Evolutionary conservation across 2,329 filamentous ascomycete genomes (phyloP).

Genomic region (Zymoseptoria ardabiliae): DNA sequence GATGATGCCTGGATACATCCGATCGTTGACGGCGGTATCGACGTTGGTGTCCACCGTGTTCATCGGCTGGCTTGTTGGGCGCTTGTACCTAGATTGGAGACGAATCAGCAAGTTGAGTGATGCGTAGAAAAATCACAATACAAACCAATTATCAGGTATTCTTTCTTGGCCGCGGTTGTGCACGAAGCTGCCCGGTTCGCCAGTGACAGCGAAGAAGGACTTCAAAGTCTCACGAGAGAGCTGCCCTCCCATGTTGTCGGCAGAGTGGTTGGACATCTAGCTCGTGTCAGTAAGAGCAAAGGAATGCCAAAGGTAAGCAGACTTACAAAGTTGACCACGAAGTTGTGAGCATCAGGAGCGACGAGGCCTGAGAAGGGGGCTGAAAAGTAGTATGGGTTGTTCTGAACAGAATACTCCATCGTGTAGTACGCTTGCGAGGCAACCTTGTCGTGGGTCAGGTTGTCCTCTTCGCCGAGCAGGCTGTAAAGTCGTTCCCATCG

Average conservation of each 20-base stretch:
- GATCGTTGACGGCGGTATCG: constrained; percentile 8
- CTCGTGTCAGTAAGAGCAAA: neutral
- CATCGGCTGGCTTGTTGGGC: constrained; percentile 25
- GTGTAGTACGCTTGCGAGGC: constrained; percentile 9
- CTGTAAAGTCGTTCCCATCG: constrained; percentile 9
- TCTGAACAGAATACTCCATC: constrained; percentile 7
- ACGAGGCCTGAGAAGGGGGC: constrained; percentile 14
- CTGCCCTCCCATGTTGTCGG: constrained; percentile 14
- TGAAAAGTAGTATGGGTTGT: constrained; percentile 10
- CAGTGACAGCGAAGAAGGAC: constrained; percentile 19
- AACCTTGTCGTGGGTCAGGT: constrained; percentile 8
- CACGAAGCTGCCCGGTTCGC: constrained; percentile 14
- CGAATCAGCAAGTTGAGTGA: too few relatives aligned
- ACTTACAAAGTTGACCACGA: constrained; percentile 18
- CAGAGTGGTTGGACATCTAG: constrained; percentile 20
- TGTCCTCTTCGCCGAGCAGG: constrained; percentile 1
- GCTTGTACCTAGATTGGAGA: constrained; percentile 15
- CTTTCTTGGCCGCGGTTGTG: constrained; percentile 12
- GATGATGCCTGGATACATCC: constrained; percentile 22
- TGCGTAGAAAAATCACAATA: too few relatives aligned
- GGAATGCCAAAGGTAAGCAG: neutral
- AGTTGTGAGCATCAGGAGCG: constrained; percentile 20
- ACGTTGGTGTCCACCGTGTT: constrained; percentile 14
- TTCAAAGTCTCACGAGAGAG: constrained; percentile 17
- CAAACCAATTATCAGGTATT: constrained; percentile 17